phyloP scores from a whole-genome alignment of 2,329 filamentous ascomycete species.

The Didymella lethalis region DNA sequence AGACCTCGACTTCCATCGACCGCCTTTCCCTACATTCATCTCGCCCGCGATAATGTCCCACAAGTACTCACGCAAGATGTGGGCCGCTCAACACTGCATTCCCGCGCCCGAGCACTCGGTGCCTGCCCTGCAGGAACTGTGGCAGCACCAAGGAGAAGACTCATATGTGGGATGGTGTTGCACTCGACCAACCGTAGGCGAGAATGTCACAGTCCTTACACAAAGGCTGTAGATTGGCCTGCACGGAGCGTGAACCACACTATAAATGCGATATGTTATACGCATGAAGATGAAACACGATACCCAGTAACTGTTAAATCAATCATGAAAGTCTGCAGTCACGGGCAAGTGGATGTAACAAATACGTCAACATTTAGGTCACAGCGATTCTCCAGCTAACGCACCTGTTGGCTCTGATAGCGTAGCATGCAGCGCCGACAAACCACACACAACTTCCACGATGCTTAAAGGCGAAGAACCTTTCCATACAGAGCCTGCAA shows the following conservation, averaged over 20 bases:
- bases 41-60: not conserved
- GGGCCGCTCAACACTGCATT: slow-evolving; percentile 23
- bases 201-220: not conserved
- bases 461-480: not conserved
- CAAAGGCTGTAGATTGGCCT: not conserved
- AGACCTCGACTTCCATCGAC: slow-evolving; percentile 17
- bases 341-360: too few species aligned
- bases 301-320: slow-evolving; percentile 25
- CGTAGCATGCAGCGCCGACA: not conserved
- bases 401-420: not conserved
- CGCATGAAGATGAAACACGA: slow-evolving; percentile 10
- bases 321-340: not conserved
- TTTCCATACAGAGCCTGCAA: not conserved
- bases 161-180: slow-evolving; percentile 21
- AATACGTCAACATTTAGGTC: not conserved
- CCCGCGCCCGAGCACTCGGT: slow-evolving; percentile 17
- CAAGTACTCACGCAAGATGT: slow-evolving; percentile 19
- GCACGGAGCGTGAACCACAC: slow-evolving; percentile 1
- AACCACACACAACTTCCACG: not conserved
- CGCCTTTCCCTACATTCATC: not conserved
- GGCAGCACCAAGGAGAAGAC: slow-evolving; percentile 25
- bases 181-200: slow-evolving; percentile 8
- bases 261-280: not conserved
- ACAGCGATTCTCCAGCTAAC: not conserved
- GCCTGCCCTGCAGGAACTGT: slow-evolving; percentile 16